Evolutionary conservation across 2,329 filamentous ascomycete species (phyloP), one percentile per base, ranked within the genome.

Genomic region (Neoascochyta sp.): DNA sequence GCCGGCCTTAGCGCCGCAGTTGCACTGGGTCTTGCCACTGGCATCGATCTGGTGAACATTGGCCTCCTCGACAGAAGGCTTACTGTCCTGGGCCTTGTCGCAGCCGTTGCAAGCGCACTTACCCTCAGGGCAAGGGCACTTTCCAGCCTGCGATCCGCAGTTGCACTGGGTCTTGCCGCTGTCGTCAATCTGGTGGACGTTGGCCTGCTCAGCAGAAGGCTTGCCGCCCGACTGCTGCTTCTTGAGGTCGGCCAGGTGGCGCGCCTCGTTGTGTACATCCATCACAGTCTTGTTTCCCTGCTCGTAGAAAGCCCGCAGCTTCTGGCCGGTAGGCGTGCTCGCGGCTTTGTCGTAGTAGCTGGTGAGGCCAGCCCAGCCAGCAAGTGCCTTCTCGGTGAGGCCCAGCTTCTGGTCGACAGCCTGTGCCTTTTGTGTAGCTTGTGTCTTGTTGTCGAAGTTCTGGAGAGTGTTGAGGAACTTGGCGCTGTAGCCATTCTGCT

Each of bases 281-380:
- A 87, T 75, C 17, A 95, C 88, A 67, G 96, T 89, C 69, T 87
- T 87, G 62, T 83, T 81, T 43, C 85, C 78, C 49, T 86, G 74
- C 6, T 81, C 75, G 68, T 98, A 98, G 69, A 98, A 98, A 42
- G 81, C 73, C 49, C 86, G 83, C 39, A 98, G 69, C 67, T 83
- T 87, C 71, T 89, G 80, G 50, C 92, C 92, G 1, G 88, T 94
- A 7, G 88, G 87, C 0, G 88, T 93, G 60, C 75, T 82, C 34
- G 81, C 71, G 2, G 90, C 90, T 75, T 93, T 93, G 69, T 96
- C 90, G 59, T 95, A 96, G 76, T 96, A 98, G 9, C 83, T 87
- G 63, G 73, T 73, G 39, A 96, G 62, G 18, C 86, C 84, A 22
- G 73, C 72, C 71, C 74, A 81, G 38, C 74, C 76, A 36, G 67